phyloP scores from a whole-genome alignment of 306 rosid genomes.

The Senna siamea region DNA sequence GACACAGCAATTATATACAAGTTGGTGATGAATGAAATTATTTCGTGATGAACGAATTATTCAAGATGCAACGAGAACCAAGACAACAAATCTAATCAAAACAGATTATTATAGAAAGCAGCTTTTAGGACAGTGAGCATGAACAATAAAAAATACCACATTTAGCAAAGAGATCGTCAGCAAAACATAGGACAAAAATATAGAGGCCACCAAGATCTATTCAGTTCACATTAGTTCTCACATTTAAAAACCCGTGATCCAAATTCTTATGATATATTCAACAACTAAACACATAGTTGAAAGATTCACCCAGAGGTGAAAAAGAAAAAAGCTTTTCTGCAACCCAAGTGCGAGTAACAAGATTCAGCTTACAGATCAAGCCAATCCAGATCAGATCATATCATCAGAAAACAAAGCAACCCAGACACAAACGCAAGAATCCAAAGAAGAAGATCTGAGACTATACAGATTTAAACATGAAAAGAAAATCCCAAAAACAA shows the following conservation, averaged over 20 bases:
- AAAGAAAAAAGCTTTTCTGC: too few relatives aligned
- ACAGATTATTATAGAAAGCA: background rate
- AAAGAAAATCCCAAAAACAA: background rate
- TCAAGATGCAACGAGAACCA: background rate
- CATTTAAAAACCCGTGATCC: background rate
- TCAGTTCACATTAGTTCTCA: background rate
- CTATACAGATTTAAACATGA: background rate
- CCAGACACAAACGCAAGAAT: background rate
- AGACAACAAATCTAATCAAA: background rate
- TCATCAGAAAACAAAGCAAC: background rate
- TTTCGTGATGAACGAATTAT: background rate
- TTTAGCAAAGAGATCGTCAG: background rate
- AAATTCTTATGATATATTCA: background rate
- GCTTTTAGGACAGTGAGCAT: too few relatives aligned
- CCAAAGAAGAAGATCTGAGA: conserved; percentile 13
- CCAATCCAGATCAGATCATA: conserved; percentile 3
- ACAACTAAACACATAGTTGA: background rate
- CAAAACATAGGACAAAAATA: background rate
- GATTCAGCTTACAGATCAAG: conserved; percentile 27
- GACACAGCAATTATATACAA: background rate
- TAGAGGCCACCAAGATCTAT: background rate
- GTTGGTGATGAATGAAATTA: background rate
- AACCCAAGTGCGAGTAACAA: background rate
- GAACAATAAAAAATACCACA: background rate
- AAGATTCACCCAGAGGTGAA: background rate